phyloP scores from a whole-genome alignment of 495 filamentous ascomycete species.

The Penicillium roqueforti region DNA sequence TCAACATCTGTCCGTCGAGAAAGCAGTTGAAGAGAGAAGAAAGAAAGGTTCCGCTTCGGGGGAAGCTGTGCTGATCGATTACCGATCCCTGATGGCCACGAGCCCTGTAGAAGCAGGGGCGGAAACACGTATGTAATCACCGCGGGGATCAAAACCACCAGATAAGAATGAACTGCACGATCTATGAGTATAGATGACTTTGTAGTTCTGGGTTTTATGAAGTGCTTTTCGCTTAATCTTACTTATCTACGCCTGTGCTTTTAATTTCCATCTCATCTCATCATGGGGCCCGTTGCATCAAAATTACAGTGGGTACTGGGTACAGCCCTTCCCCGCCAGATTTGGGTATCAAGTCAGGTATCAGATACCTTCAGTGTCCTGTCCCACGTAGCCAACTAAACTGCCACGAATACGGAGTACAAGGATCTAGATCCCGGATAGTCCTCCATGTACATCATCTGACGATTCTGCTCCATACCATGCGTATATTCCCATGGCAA shows the following conservation, averaged over 20 bases:
- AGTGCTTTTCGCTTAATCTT: background rate
- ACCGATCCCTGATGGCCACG: conserved; percentile 5
- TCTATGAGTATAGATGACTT: background rate
- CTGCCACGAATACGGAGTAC: background rate
- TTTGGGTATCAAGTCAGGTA: conserved; percentile 2
- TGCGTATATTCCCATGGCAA: background rate
- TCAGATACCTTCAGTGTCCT: background rate
- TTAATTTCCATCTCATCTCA: background rate
- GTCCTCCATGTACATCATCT: conserved; percentile 1
- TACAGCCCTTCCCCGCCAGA: conserved; percentile 7
- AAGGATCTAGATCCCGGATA: background rate
- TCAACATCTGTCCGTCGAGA: conserved; percentile 11
- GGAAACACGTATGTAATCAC: conserved; percentile 12
- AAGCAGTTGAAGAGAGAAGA: conserved; percentile 7
- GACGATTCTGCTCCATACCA: background rate
- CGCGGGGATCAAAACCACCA: conserved; percentile 3
- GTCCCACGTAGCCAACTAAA: conserved; percentile 1
- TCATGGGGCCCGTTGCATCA: conserved; percentile 4
- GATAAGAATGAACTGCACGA: background rate
- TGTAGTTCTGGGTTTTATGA: background rate
- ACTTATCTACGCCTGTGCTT: background rate
- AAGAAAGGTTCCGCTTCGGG: background rate
- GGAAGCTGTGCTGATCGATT: conserved; percentile 10
- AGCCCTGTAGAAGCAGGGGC: conserved; percentile 6
- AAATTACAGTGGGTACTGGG: background rate